These are phyloP conservation scores for Abrus precatorius DNA, from an alignment of 306 rosid genomes.

Conservation along the genomic window DNA sequence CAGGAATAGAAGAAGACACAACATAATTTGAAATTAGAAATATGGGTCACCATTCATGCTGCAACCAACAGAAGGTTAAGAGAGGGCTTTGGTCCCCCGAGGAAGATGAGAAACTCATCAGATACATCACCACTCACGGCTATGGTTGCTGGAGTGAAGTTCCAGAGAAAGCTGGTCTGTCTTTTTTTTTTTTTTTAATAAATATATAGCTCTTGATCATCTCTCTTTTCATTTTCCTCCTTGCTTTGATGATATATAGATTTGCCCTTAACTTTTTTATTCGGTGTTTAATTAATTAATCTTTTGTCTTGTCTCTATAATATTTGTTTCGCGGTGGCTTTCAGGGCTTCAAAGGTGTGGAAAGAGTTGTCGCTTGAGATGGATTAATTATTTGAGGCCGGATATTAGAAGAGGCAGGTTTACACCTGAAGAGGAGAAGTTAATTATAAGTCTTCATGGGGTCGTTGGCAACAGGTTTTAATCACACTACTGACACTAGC, in stretches of 20 bases:
- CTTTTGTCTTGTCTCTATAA: neutral
- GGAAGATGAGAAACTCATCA: constrained; percentile 94
- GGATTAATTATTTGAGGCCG: constrained; percentile 98
- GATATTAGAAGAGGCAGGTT: constrained; percentile 98
- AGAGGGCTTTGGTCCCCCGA: constrained; percentile 99
- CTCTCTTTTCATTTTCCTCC: neutral
- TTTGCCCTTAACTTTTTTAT: neutral
- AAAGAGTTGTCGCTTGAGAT: constrained; percentile 94
- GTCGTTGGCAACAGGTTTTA: constrained; percentile 95
- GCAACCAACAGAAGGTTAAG: constrained; percentile 98
- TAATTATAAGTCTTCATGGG: constrained; percentile 95
- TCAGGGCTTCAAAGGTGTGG: constrained; percentile 98
- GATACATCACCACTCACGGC: constrained; percentile 92
- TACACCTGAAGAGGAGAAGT: constrained; percentile 92
- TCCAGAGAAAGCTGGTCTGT: constrained; percentile 93
- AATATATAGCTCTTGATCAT: neutral
- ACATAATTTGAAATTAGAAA: neutral
- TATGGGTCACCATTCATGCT: constrained; percentile 98
- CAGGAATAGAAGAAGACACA: constrained; percentile 26
- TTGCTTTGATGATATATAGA: neutral
- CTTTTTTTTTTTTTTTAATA: neutral
- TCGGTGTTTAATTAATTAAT: neutral
- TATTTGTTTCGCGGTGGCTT: neutral
- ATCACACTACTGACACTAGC: neutral
- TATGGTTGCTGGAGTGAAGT: constrained; percentile 99